phyloP scores from a whole-genome alignment of 2,329 filamentous ascomycete species.

The Trichoderma semiorbis region DNA sequence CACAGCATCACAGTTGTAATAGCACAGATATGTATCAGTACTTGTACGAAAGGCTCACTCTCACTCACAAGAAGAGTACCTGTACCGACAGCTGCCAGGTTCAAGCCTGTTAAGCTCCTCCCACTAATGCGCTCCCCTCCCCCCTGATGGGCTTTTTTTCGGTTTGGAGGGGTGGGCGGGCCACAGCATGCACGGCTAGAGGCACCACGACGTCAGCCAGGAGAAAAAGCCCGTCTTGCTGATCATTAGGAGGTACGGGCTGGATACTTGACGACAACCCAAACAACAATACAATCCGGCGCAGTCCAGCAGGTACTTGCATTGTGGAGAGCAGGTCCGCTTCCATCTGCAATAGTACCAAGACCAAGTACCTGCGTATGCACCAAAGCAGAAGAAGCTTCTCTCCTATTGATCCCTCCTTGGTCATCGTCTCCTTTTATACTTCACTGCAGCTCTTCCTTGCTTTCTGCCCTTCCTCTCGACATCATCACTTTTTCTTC shows the following conservation, averaged over 20 bases:
- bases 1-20: neutral
- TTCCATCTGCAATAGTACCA: neutral
- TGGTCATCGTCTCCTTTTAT: conserved; percentile 20
- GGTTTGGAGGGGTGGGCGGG: conserved; percentile 6
- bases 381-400: neutral
- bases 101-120: conserved; percentile 1
- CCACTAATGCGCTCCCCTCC: neutral
- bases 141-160: neutral
- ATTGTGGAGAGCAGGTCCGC: conserved; percentile 1
- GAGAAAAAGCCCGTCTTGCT: neutral
- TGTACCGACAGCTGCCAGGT: neutral
- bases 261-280: neutral
- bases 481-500: conserved; percentile 14
- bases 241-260: neutral
- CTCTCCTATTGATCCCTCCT: conserved; percentile 20
- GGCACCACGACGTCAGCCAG: conserved; percentile 18
- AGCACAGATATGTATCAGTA: neutral
- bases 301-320: neutral
- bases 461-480: conserved; percentile 1
- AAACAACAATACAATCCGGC: neutral
- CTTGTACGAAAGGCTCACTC: neutral
- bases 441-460: conserved; percentile 23
- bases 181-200: neutral
- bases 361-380: neutral
- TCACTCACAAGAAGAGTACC: neutral